Conservation (phyloP, 148 eudicot genomes). For the Nepenthes gracilis region DNA sequence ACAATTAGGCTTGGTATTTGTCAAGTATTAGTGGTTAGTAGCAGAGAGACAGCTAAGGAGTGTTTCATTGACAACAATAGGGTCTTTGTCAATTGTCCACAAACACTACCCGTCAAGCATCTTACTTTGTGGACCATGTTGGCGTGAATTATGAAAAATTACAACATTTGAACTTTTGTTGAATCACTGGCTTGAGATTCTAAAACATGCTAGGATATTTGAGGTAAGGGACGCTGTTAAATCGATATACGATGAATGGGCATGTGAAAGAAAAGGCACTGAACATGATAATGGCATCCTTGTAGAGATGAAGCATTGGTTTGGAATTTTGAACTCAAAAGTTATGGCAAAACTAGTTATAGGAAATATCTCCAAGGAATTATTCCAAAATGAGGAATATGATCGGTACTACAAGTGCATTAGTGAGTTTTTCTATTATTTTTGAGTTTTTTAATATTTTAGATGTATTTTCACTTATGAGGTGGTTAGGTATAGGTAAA, state of each 20-base stretch:
- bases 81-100: background rate
- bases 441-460: no score
- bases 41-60: slow-evolving; percentile 4
- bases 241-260: background rate
- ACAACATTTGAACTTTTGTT: slow-evolving; percentile 18
- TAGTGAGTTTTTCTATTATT: background rate
- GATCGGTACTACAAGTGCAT: no score
- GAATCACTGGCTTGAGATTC: slow-evolving; percentile 7
- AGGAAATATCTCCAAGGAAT: background rate
- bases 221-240: background rate
- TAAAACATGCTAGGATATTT: background rate
- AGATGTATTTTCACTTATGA: slow-evolving; percentile 10
- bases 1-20: slow-evolving; percentile 2
- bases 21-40: slow-evolving; percentile 7
- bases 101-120: background rate
- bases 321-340: background rate
- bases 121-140: slow-evolving; percentile 23
- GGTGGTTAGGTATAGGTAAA: slow-evolving; percentile 20
- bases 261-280: background rate
- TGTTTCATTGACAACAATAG: background rate
- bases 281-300: background rate
- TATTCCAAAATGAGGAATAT: no score
- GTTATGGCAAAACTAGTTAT: background rate
- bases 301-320: slow-evolving; percentile 1
- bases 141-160: slow-evolving; percentile 25